Conservation (phyloP, 306 rosid species). For the Corylus americana region DNA sequence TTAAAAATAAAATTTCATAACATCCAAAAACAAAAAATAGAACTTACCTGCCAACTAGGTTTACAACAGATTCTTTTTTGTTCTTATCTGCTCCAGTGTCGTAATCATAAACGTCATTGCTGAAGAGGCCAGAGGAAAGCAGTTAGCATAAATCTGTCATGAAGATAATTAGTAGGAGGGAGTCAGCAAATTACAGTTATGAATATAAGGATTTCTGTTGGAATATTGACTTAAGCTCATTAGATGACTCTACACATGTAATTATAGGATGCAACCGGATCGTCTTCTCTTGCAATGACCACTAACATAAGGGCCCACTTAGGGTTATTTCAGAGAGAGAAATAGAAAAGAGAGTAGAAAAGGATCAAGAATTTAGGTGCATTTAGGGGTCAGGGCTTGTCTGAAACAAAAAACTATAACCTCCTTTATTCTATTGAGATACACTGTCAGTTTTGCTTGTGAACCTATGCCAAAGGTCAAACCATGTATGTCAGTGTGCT, state of each 20-base stretch:
- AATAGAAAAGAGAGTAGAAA: background rate
- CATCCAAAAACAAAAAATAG: conserved; percentile 13
- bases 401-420: too few species aligned
- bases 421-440: too few species aligned
- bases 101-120: conserved; percentile 88
- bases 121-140: conserved; percentile 30
- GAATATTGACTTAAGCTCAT: background rate
- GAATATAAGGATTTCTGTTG: background rate
- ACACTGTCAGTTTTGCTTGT: background rate
- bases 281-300: background rate
- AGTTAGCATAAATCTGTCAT: conserved; percentile 5
- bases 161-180: conserved; percentile 3
- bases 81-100: conserved; percentile 89
- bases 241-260: background rate
- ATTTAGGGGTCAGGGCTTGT: too few species aligned
- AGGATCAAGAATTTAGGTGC: background rate
- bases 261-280: background rate
- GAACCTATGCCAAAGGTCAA: background rate
- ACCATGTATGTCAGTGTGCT: background rate
- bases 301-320: background rate
- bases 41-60: conserved; percentile 73
- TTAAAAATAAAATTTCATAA: conserved; percentile 4
- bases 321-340: background rate
- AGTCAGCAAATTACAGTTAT: background rate
- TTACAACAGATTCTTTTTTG: conserved; percentile 84